Percentiles rank a stretch among this genome's conserved stretches.
Evolutionary conservation across 2,329 filamentous ascomycete genomes (phyloP).

Genomic region (Thelonectria olida): DNA sequence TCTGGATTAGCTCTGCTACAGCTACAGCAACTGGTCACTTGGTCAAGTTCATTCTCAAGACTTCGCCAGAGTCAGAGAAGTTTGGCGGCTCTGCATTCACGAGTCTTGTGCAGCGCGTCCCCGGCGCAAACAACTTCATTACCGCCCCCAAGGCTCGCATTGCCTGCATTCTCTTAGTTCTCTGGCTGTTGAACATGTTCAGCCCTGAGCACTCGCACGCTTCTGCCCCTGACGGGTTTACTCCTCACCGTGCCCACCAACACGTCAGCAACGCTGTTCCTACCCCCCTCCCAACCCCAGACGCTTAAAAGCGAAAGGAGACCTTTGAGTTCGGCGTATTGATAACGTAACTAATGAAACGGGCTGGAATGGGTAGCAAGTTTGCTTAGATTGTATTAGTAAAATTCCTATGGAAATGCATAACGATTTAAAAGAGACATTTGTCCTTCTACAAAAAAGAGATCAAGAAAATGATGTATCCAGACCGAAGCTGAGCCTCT

Average conservation of each 20-base stretch:
- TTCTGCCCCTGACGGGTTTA: not conserved
- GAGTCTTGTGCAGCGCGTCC: not conserved
- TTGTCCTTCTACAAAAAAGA: too few species aligned
- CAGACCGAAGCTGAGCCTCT: too few species aligned
- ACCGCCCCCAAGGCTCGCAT: not conserved
- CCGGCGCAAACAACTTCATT: not conserved
- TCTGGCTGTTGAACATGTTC: not conserved
- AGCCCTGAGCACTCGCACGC: not conserved
- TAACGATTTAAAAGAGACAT: not conserved
- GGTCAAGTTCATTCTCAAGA: not conserved
- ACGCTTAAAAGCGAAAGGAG: not conserved
- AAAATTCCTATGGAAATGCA: not conserved
- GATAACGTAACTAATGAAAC: not conserved
- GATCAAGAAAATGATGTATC: too few species aligned
- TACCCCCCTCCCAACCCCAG: not conserved
- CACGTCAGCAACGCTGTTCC: not conserved
- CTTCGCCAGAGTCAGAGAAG: not conserved
- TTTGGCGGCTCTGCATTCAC: not conserved
- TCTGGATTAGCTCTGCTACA: slow-evolving; percentile 23
- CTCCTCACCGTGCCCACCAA: not conserved
- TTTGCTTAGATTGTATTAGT: not conserved
- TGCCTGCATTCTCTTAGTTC: not conserved
- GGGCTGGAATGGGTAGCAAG: not conserved
- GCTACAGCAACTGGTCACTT: not conserved
- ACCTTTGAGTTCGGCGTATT: not conserved